Evolutionary conservation across 2,329 filamentous ascomycete species (phyloP).

Genomic region (Coniochaeta prunicola): DNA sequence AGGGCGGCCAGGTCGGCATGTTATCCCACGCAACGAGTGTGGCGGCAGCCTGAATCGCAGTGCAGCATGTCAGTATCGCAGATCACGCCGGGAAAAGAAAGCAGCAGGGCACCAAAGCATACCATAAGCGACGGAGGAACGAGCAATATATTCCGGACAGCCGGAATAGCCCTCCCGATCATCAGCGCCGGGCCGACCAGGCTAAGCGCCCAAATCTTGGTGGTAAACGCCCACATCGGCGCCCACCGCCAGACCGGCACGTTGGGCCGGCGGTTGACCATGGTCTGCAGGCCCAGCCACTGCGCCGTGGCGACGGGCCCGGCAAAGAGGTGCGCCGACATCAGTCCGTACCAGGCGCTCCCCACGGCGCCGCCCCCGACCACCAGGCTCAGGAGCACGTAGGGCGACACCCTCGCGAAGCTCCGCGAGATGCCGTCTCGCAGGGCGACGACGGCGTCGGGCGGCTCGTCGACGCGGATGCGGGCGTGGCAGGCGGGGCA

Average conservation of each 20-base stretch:
- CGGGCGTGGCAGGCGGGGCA: conserved; percentile 87
- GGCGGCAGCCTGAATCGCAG: conserved; percentile 35
- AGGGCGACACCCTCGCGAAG: conserved; percentile 48
- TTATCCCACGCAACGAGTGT: conserved; percentile 36
- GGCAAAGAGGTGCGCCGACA: conserved; percentile 44
- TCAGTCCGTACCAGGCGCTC: conserved; percentile 44
- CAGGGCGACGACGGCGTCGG: conserved; percentile 63
- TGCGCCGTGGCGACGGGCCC: conserved; percentile 35
- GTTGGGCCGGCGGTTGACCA: conserved; percentile 1
- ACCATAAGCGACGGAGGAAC: conserved; percentile 35
- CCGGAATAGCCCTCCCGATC: conserved; percentile 34
- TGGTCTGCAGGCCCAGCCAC: conserved; percentile 26
- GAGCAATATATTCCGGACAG: conserved; percentile 32
- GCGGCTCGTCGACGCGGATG: conserved; percentile 69
- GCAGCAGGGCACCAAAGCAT: conserved; percentile 12
- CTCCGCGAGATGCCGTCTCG: conserved; percentile 50
- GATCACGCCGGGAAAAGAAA: background rate
- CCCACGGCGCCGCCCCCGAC: conserved; percentile 43
- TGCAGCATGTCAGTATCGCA: background rate
- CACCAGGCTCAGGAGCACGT: conserved; percentile 58
- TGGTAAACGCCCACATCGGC: conserved; percentile 8
- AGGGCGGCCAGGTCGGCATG: conserved; percentile 46
- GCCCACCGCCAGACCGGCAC: conserved; percentile 6
- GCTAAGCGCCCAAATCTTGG: conserved; percentile 27
- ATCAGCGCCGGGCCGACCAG: conserved; percentile 39